phyloP scores from a whole-genome alignment of 768 basidiomycete genomes.

The Suillus alpinus region DNA sequence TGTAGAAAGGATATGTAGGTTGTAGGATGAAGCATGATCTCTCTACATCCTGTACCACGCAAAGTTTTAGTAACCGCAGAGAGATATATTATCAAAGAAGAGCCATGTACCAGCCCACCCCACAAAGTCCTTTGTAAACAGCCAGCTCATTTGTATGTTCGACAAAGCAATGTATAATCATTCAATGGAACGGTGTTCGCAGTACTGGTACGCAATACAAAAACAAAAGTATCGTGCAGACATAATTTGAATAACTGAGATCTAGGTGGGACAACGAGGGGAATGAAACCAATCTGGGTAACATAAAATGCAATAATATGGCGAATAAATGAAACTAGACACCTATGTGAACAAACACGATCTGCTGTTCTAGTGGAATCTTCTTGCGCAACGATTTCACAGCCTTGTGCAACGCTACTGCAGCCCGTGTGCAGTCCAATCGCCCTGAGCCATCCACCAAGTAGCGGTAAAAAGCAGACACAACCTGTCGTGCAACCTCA shows the following conservation, averaged over 20 bases:
- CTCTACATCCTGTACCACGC: neutral
- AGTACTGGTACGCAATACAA: no score
- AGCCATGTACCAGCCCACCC: no score
- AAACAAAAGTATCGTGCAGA: neutral
- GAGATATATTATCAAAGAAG: no score
- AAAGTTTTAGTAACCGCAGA: neutral
- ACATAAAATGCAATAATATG: neutral
- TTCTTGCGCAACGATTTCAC: neutral
- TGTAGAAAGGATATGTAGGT: neutral
- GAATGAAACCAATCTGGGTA: neutral
- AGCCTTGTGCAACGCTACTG: neutral
- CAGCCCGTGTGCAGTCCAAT: neutral
- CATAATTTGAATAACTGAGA: neutral
- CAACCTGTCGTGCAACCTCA: constrained; percentile 5
- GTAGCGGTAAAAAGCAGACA: neutral
- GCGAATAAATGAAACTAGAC: neutral
- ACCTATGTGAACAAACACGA: constrained; percentile 3
- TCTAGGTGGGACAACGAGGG: neutral
- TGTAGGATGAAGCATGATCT: neutral
- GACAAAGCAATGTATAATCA: no score
- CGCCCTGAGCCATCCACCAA: neutral
- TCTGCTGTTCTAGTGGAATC: neutral
- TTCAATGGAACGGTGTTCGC: no score
- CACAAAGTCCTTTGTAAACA: no score
- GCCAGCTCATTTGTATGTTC: neutral